Evolutionary conservation across 2,329 filamentous ascomycete species (phyloP).

Genomic region (Epichloe gansuensis): DNA sequence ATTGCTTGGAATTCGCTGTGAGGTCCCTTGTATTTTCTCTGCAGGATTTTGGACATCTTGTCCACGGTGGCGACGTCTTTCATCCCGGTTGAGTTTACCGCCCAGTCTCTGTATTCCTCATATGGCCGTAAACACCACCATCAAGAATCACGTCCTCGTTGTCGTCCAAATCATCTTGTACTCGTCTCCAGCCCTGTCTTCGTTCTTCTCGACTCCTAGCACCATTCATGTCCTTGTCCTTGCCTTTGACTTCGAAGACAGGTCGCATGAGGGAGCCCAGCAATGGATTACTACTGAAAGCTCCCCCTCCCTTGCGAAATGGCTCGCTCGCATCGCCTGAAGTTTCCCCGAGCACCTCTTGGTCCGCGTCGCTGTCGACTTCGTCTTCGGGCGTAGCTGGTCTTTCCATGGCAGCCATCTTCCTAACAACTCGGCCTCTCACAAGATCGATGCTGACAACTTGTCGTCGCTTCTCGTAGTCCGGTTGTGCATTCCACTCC

Average conservation of each 20-base stretch:
- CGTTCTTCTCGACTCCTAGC: constrained; percentile 29
- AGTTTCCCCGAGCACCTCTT: constrained; percentile 22
- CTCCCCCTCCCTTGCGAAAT: constrained; percentile 31
- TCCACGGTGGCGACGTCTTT: too few species aligned
- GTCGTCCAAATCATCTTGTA: constrained; percentile 46
- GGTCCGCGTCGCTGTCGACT: constrained; percentile 18
- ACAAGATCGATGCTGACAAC: constrained; percentile 77
- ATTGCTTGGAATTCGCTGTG: too few species aligned
- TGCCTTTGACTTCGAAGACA: constrained; percentile 40
- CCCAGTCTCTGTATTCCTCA: constrained; percentile 9
- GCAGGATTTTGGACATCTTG: too few species aligned
- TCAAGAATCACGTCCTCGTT: constrained; percentile 48
- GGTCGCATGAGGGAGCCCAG: constrained; percentile 53
- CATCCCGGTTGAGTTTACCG: constrained; percentile 19
- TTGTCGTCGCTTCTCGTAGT: constrained; percentile 78
- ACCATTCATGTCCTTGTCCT: constrained; percentile 24
- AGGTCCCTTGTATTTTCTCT: too few species aligned
- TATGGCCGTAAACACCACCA: constrained; percentile 37
- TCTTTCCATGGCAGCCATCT: constrained; percentile 51
- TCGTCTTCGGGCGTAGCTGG: constrained; percentile 40
- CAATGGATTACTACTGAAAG: constrained; percentile 57
- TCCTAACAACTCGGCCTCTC: constrained; percentile 61
- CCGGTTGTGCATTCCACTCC: constrained; percentile 73
- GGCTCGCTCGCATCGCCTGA: constrained; percentile 18
- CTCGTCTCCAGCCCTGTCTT: constrained; percentile 40